A percentile compares a stretch with the other conserved stretches of the same genome.
These are phyloP conservation scores for Fusarium protoensiforme DNA, from an alignment of 2,329 filamentous ascomycete species.

Conservation along the genomic window DNA sequence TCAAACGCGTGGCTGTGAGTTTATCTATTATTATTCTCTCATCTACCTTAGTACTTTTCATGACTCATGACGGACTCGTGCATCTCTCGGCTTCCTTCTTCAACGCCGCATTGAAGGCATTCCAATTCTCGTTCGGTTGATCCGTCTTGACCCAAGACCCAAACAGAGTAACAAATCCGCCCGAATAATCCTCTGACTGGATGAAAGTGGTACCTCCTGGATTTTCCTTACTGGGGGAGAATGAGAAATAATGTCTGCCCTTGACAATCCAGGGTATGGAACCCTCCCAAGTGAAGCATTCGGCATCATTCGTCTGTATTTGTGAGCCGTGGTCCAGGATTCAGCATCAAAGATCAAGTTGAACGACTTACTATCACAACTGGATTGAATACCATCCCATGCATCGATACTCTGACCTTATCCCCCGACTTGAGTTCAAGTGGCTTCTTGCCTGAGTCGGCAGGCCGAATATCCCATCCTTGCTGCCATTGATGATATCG, in stretches of 20 bases:
- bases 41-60: not conserved
- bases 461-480: conserved; percentile 16
- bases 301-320: conserved; percentile 9
- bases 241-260: conserved; percentile 21
- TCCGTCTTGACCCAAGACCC: conserved; percentile 21
- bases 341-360: too few species aligned
- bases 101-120: conserved; percentile 18
- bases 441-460: not conserved
- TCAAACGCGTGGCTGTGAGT: not conserved
- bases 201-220: conserved; percentile 26
- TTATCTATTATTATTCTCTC: not conserved
- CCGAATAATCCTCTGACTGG: conserved; percentile 20
- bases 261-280: conserved; percentile 1
- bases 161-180: not conserved
- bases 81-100: conserved; percentile 23
- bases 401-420: conserved; percentile 15
- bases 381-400: conserved; percentile 21
- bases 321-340: not conserved
- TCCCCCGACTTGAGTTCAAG: conserved; percentile 13
- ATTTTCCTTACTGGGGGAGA: conserved; percentile 21
- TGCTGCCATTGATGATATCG: conserved; percentile 28
- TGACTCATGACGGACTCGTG: not conserved
- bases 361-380: conserved; percentile 7
- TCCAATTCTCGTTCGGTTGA: conserved; percentile 9
- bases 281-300: conserved; percentile 23